Percentiles rank a stretch among this genome's conserved stretches.
Evolutionary conservation across 257 asterid genomes (phyloP).

Genomic region (Linaria vulgaris): DNA sequence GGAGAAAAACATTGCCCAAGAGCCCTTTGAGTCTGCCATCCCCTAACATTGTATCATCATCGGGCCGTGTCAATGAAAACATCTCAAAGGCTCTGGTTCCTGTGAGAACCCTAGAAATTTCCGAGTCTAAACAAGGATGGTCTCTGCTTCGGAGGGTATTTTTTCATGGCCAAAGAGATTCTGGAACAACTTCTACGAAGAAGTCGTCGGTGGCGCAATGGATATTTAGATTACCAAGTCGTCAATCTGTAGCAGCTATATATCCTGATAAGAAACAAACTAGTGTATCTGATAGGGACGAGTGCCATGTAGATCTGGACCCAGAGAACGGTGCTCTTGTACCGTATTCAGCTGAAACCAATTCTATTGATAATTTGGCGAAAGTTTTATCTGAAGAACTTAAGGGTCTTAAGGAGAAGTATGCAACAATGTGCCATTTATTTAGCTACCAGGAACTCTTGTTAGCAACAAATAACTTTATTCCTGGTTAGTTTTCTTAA

Average conservation of each 20-base stretch:
- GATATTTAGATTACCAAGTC: conserved; percentile 52
- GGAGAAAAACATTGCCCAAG: conserved; percentile 43
- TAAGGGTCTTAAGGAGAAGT: conserved; percentile 55
- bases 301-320: conserved; percentile 33
- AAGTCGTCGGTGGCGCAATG: conserved; percentile 49
- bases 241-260: conserved; percentile 59
- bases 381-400: conserved; percentile 44
- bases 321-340: conserved; percentile 44
- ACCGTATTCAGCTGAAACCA: conserved; percentile 31
- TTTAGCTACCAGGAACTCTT: conserved; percentile 75
- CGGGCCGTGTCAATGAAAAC: conserved; percentile 30
- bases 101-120: conserved; percentile 32
- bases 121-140: conserved; percentile 62
- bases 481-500: conserved; percentile 47
- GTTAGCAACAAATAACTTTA: conserved; percentile 65
- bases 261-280: conserved; percentile 68
- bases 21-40: conserved; percentile 45
- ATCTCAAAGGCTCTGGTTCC: conserved; percentile 63
- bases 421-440: conserved; percentile 46
- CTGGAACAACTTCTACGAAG: conserved; percentile 41
- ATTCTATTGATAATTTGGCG: conserved; percentile 30
- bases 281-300: conserved; percentile 34
- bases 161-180: conserved; percentile 31
- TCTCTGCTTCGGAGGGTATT: conserved; percentile 49
- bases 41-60: conserved; percentile 25